Evolutionary conservation across 495 filamentous ascomycete genomes (phyloP), one percentile per base, ranked within the genome.

Genomic region (Clohesyomyces aquaticus): DNA sequence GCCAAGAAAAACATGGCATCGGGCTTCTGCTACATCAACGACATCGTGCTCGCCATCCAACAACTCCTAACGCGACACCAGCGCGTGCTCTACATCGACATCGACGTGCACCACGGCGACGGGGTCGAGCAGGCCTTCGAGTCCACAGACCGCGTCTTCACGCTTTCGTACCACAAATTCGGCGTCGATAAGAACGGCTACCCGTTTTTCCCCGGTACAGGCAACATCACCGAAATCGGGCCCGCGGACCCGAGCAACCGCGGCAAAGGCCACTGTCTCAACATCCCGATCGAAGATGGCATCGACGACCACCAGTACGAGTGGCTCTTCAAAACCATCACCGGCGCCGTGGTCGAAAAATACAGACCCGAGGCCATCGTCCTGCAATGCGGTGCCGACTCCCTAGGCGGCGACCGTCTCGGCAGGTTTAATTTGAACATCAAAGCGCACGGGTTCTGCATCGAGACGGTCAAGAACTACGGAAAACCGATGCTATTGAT

Each of bases 21-120:
- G 51, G 94, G 94, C 4, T 98, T 98, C 77, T 98, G 94, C 78
- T 98, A 98, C 77, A 87, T 96, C 71, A 98, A 98, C 74, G 94
- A 98, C 75, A 98, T 98, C 73, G 95, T 98, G 41, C 86, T 98
- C 26, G 92, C 91, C 47, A 93, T 96, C 67, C 85, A 97, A 28
- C 90, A 96, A 72, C 82, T 98, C 6, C 81, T 98, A 18, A 88
- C 90, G 19, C 82, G 92, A 71, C 88, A 95, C 71, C 88, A 91
- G 61, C 88, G 93, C 67, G 92, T 98, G 25, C 88, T 98, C 63
- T 98, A 98, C 77, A 89, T 98, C 65, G 93, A 98, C 73, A 96
- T 98, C 68, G 93, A 98, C 74, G 93, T 98, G 11, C 93, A 98
- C 77, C 93, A 98, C 68, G 93, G 93, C 66, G 93, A 98, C 73